These are phyloP conservation scores for Suhomyces choctaworum DNA, from an alignment of 1,139 yeast genomes.

Conservation along the genomic window DNA sequence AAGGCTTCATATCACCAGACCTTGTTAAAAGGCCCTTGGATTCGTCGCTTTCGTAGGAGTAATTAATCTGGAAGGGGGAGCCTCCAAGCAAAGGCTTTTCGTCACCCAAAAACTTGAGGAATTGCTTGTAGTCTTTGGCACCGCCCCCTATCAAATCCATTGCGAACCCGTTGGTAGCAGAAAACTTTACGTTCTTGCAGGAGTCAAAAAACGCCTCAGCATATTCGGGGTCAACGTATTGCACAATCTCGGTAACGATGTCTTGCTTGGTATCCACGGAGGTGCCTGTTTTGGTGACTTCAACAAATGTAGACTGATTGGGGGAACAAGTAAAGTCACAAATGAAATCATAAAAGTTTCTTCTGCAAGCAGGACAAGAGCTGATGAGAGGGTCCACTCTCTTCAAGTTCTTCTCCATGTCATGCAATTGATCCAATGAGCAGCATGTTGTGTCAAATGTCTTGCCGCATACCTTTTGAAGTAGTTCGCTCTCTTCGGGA, in stretches of 20 bases:
- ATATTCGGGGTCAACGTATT: slow-evolving; percentile 57
- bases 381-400: slow-evolving; percentile 79
- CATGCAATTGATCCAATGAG: slow-evolving; percentile 35
- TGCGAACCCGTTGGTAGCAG: slow-evolving; percentile 94
- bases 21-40: slow-evolving; percentile 26
- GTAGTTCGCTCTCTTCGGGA: slow-evolving; percentile 39
- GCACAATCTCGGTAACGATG: slow-evolving; percentile 71
- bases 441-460: slow-evolving; percentile 51
- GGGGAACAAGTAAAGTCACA: slow-evolving; percentile 93
- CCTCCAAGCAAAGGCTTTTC: slow-evolving; percentile 93
- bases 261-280: slow-evolving; percentile 55
- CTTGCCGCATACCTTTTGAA: slow-evolving; percentile 69
- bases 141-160: slow-evolving; percentile 98
- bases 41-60: slow-evolving; percentile 43
- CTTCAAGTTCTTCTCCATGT: slow-evolving; percentile 53
- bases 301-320: slow-evolving; percentile 71
- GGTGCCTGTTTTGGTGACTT: slow-evolving; percentile 55
- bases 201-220: slow-evolving; percentile 75
- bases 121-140: slow-evolving; percentile 68
- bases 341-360: slow-evolving; percentile 80
- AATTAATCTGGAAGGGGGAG: slow-evolving; percentile 92
- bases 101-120: slow-evolving; percentile 87
- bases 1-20: slow-evolving; percentile 43
- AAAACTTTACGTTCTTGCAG: slow-evolving; percentile 85
- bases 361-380: slow-evolving; percentile 92